Evolutionary conservation across 2,329 filamentous ascomycete species (phyloP).

Genomic region (Cyanodermella asteris): DNA sequence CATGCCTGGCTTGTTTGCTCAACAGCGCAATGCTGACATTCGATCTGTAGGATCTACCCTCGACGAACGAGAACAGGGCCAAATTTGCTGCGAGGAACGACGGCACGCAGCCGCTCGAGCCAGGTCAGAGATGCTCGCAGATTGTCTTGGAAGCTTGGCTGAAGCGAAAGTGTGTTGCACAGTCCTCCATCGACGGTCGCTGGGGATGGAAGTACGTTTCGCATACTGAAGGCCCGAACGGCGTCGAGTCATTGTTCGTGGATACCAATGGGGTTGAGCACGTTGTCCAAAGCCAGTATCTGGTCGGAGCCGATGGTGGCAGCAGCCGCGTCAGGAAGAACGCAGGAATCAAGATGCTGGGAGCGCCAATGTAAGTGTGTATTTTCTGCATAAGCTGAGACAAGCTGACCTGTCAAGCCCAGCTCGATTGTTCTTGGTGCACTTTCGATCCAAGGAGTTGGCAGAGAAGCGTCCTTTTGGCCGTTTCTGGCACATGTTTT

Average conservation of each 20-base stretch:
- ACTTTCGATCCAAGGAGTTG: slow-evolving; percentile 14
- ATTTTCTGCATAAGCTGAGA: slow-evolving; percentile 2
- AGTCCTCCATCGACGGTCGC: slow-evolving; percentile 10
- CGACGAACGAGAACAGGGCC: too few species aligned
- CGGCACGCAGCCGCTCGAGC: slow-evolving; percentile 13
- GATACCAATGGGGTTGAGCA: slow-evolving; percentile 8
- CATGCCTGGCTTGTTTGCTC: neutral
- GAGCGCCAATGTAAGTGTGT: slow-evolving; percentile 11
- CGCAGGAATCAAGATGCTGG: slow-evolving; percentile 10
- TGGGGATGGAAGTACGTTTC: slow-evolving; percentile 13
- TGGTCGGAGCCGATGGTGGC: slow-evolving; percentile 13
- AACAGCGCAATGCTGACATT: neutral
- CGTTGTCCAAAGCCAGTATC: slow-evolving; percentile 9
- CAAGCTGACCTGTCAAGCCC: too few species aligned
- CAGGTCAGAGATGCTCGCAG: slow-evolving; percentile 15
- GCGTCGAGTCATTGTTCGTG: slow-evolving; percentile 7
- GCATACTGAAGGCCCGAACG: slow-evolving; percentile 7
- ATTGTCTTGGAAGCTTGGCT: slow-evolving; percentile 16
- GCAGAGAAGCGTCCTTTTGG: slow-evolving; percentile 9
- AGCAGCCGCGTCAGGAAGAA: slow-evolving; percentile 10
- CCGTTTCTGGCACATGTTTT: slow-evolving; percentile 15
- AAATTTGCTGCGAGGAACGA: slow-evolving; percentile 10
- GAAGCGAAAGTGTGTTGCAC: slow-evolving; percentile 8
- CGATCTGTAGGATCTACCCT: slow-evolving; percentile 12
- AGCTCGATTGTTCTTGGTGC: slow-evolving; percentile 10